Evolutionary conservation across 257 asterid species (phyloP), one percentile per base, ranked within the genome.

Genomic region (Euphrasia confusa): DNA sequence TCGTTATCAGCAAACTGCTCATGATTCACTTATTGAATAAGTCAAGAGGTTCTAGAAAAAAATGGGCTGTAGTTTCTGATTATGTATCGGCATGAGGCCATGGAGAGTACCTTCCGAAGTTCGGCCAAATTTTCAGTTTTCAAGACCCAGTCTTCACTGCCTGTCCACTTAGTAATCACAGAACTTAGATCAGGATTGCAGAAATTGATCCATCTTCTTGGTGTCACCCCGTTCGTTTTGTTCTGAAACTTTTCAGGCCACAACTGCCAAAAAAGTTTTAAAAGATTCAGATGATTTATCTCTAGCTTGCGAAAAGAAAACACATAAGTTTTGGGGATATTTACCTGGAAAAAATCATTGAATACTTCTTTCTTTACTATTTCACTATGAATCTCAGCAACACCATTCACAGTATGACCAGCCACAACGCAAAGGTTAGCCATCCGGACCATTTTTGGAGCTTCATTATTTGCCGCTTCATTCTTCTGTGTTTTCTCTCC

Each of bases 321-420:
- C n/a, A 8, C 60, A n/a, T 10, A 13, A 30, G 57, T 11, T 33
- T 32, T 44, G 11, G 57, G 52, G 60, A 66, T 14, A 8, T 60
- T 68, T 73, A 88, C 96, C 96, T 85, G 69, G 78, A 76, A 85
- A 71, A 88, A 88, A 65, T 81, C 94, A 65, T 80, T 83, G 61
- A 88, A 88, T 58, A 88, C 96, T 62, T 88, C 96, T 13, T 79
- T 70, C 75, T 83, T 88, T 67, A 88, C 94, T 65, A 85, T 85
- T 69, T 88, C 88, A 60, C 96, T 88, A 69, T 88, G 96, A 68
- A 85, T 88, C 65, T 77, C 96, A 60, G 96, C 96, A 66, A 88
- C 96, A 30, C 96, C 96, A 72, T 88, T 88, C 58, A 88, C 96
- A 71, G 89, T 81, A 75, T 88, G 96, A 74, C 96, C 94, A 63